Evolutionary conservation across 1,139 yeast genomes (phyloP).

Genomic region (Blastobotrys serpentis): DNA sequence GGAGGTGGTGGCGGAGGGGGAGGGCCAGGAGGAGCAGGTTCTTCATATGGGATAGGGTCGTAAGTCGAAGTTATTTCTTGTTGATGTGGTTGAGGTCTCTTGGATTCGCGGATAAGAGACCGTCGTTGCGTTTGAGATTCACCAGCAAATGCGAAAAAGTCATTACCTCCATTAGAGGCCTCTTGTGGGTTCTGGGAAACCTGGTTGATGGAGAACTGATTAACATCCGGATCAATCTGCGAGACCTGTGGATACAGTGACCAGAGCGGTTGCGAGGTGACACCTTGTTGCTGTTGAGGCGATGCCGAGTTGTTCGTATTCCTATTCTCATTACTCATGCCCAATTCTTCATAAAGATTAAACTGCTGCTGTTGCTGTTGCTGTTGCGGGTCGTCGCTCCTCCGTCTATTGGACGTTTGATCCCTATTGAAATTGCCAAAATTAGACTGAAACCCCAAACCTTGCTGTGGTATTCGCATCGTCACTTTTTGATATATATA

Average conservation of each 20-base stretch:
- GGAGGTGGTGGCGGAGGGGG: neutral
- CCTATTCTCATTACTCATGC: neutral
- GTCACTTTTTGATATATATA: constrained; percentile 17
- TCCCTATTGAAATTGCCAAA: constrained; percentile 9
- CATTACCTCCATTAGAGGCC: constrained; percentile 19
- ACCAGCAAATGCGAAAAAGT: constrained; percentile 28
- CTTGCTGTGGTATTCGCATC: constrained; percentile 18
- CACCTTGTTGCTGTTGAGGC: neutral
- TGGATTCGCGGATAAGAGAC: constrained; percentile 23
- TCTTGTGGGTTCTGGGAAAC: constrained; percentile 21
- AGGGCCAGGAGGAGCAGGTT: constrained; percentile 8
- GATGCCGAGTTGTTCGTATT: neutral
- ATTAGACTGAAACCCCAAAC: constrained; percentile 17
- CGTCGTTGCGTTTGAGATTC: constrained; percentile 32
- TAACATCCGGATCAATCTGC: constrained; percentile 11
- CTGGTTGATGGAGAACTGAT: constrained; percentile 16
- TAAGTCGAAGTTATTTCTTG: constrained; percentile 11
- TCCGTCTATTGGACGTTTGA: neutral
- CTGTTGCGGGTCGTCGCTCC: neutral
- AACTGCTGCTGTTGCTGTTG: no score
- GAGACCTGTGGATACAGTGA: constrained; percentile 22
- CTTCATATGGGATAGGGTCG: constrained; percentile 18
- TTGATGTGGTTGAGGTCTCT: constrained; percentile 14
- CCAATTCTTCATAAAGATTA: neutral
- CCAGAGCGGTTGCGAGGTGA: constrained; percentile 26